Conservation (phyloP, 805 yeast species). For the Zygotorulaspora florentina region DNA sequence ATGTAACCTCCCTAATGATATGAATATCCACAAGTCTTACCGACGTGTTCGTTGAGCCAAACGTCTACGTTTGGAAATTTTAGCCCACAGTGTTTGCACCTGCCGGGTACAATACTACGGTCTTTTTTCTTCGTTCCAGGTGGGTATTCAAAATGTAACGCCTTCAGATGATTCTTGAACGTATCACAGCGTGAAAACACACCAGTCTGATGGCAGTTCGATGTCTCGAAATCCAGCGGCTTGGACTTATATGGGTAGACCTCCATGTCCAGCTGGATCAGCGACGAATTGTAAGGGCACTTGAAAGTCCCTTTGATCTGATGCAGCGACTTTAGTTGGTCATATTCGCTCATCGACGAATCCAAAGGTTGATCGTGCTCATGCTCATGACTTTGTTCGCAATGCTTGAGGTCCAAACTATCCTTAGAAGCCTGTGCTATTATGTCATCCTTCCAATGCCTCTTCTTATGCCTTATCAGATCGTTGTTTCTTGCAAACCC, state of each 20-base stretch:
- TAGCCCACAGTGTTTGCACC: conserved; percentile 71
- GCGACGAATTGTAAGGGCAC: conserved; percentile 59
- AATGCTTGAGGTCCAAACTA: conserved; percentile 2
- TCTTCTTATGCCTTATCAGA: conserved; percentile 74
- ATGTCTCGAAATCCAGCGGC: conserved; percentile 27
- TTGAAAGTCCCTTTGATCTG: conserved; percentile 47
- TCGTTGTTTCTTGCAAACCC: conserved; percentile 90
- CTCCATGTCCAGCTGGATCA: conserved; percentile 31
- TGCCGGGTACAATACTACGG: conserved; percentile 62
- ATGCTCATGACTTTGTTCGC: conserved; percentile 4
- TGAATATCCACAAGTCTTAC: conserved; percentile 31
- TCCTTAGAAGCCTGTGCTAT: conserved; percentile 9
- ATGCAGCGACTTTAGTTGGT: conserved; percentile 29
- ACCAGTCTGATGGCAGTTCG: conserved; percentile 73
- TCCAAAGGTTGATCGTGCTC: conserved; percentile 1
- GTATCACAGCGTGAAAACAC: conserved; percentile 88
- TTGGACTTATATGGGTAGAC: conserved; percentile 27
- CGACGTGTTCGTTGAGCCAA: conserved; percentile 77
- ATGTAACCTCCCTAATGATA: conserved; percentile 19
- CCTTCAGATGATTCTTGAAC: conserved; percentile 83
- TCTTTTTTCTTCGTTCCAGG: conserved; percentile 78
- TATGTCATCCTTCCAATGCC: conserved; percentile 69
- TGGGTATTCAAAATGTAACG: conserved; percentile 86
- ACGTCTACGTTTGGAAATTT: conserved; percentile 65
- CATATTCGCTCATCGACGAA: conserved; percentile 14